These are phyloP conservation scores for Herpetomonas tarakana DNA, from an alignment of 208 protist species.

Conservation along the genomic window DNA sequence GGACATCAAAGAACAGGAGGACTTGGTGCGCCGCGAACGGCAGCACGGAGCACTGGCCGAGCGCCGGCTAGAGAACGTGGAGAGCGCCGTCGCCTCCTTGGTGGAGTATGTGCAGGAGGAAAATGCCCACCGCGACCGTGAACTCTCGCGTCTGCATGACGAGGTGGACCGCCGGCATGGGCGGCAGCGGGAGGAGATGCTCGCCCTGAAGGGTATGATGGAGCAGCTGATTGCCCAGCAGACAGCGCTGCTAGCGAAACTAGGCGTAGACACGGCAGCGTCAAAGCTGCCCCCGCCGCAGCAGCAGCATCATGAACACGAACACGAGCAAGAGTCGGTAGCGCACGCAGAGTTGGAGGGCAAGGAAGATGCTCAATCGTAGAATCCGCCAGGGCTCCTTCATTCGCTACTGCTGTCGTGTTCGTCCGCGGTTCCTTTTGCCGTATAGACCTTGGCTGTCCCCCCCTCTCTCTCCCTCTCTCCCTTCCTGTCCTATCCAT, in stretches of 20 bases:
- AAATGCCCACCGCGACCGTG: slow-evolving; percentile 18
- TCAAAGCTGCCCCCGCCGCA: not conserved
- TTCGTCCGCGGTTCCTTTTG: no score
- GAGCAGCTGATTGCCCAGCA: slow-evolving; percentile 39
- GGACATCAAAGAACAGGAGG: no score
- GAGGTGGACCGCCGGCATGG: slow-evolving; percentile 22
- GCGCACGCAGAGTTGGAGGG: no score
- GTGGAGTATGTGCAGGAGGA: slow-evolving; percentile 33
- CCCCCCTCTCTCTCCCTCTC: no score
- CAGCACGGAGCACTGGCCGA: slow-evolving; percentile 6
- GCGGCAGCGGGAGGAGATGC: slow-evolving; percentile 33
- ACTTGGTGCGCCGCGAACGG: not conserved
- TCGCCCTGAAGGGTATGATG: slow-evolving; percentile 42
- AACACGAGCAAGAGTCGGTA: no score
- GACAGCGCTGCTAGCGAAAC: slow-evolving; percentile 14
- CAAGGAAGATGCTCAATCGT: no score
- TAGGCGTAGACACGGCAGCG: slow-evolving; percentile 1
- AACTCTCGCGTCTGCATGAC: slow-evolving; percentile 24
- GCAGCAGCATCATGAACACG: no score
- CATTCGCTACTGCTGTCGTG: no score
- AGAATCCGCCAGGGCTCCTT: no score
- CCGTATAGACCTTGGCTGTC: no score
- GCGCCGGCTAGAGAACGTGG: slow-evolving; percentile 49
- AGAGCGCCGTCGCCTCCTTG: slow-evolving; percentile 46
- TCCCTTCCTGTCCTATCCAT: no score